A percentile compares a stretch with the other conserved stretches of the same genome.
phyloP scores from a whole-genome alignment of 345 rosid genomes.

The Salix suchowensis region DNA sequence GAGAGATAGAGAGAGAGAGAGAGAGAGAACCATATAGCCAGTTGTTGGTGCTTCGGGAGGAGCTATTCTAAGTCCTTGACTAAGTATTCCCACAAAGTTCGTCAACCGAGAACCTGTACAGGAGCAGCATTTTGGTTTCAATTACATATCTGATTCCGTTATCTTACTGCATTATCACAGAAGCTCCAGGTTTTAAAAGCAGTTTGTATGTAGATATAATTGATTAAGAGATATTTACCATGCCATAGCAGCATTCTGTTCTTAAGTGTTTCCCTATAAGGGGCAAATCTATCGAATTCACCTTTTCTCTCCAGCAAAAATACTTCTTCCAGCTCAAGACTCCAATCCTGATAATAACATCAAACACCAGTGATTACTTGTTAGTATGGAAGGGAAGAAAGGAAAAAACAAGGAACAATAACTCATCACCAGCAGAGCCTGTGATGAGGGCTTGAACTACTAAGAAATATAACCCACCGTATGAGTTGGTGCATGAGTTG shows the following conservation, averaged over 20 bases:
- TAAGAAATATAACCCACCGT: conserved; percentile 40
- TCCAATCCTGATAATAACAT: conserved; percentile 61
- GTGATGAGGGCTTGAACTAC: neutral
- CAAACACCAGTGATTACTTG: neutral
- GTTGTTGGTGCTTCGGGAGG: conserved; percentile 99
- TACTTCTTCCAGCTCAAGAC: conserved; percentile 86
- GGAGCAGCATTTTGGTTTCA: conserved; percentile 1
- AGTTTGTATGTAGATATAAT: neutral
- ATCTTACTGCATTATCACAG: neutral
- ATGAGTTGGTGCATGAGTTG: conserved; percentile 93
- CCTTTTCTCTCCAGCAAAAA: conserved; percentile 89
- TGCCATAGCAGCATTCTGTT: conserved; percentile 96
- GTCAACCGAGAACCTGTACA: conserved; percentile 84
- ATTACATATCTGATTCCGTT: neutral
- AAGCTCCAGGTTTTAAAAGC: neutral
- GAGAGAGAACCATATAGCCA: conserved; percentile 79
- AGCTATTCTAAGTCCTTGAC: conserved; percentile 95
- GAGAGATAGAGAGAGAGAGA: neutral
- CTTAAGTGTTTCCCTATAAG: conserved; percentile 55
- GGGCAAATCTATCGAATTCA: conserved; percentile 76
- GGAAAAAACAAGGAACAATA: neutral
- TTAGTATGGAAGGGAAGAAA: neutral
- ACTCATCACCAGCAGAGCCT: neutral
- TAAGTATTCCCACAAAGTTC: conserved; percentile 91
- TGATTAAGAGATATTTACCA: conserved; percentile 38